Evolutionary conservation across 495 filamentous ascomycete genomes (phyloP).

Genomic region (Delitschia confertaspora): DNA sequence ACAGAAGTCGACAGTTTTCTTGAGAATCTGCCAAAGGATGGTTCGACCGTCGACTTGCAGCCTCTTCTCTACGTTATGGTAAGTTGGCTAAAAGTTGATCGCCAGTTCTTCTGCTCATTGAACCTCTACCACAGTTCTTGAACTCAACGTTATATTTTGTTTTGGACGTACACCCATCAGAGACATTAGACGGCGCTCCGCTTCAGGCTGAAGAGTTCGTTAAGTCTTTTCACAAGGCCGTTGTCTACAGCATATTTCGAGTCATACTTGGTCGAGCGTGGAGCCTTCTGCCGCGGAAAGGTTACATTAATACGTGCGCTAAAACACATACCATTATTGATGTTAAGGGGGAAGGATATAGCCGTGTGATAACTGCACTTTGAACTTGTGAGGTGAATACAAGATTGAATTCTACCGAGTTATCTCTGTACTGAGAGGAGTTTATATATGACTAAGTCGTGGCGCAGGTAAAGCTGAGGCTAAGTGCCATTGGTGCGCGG

Average conservation of each 20-base stretch:
- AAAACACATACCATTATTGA: neutral
- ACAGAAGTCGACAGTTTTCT: constrained; percentile 1
- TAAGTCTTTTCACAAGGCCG: constrained; percentile 1
- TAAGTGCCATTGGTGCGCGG: too few relatives aligned
- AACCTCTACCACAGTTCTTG: constrained; percentile 1
- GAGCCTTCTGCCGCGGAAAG: neutral
- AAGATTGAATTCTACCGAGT: too few relatives aligned
- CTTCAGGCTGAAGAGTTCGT: constrained; percentile 2
- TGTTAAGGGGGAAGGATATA: too few relatives aligned
- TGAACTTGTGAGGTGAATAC: too few relatives aligned
- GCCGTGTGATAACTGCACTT: too few relatives aligned
- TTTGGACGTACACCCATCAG: constrained; percentile 1
- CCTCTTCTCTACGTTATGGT: neutral
- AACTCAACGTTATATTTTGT: constrained; percentile 4
- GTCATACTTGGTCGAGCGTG: constrained; percentile 5
- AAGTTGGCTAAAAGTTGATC: too few relatives aligned
- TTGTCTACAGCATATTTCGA: constrained; percentile 4
- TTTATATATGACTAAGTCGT: too few relatives aligned
- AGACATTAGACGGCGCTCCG: neutral
- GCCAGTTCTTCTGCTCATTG: neutral
- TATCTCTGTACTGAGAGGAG: too few relatives aligned
- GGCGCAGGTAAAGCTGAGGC: too few relatives aligned
- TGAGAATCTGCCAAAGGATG: neutral
- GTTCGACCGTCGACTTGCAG: neutral
- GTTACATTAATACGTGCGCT: neutral